These are phyloP conservation scores for Azolla pinnata DNA, from an alignment of 75 land plant species.

Conservation along the genomic window DNA sequence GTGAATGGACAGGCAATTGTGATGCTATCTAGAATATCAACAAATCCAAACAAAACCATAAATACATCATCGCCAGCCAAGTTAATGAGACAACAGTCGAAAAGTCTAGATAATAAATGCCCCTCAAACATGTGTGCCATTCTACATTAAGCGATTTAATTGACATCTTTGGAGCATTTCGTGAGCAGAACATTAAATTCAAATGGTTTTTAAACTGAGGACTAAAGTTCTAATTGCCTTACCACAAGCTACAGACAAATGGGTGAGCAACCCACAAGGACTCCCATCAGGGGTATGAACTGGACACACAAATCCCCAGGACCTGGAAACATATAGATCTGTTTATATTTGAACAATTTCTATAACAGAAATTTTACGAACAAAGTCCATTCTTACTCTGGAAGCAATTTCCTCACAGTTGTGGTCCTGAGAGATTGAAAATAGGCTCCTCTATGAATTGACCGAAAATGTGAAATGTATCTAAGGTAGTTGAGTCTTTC, in stretches of 20 bases:
- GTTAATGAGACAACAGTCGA: too few species aligned
- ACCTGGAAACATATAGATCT: conserved; percentile 30
- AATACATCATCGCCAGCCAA: too few species aligned
- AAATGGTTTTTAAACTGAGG: too few species aligned
- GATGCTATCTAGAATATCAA: too few species aligned
- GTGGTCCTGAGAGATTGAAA: conserved; percentile 89
- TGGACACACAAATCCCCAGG: conserved; percentile 99
- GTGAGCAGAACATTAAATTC: too few species aligned
- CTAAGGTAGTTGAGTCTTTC: conserved; percentile 90
- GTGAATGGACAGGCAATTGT: too few species aligned
- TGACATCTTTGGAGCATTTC: too few species aligned
- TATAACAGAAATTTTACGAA: not conserved
- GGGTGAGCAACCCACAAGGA: conserved; percentile 92
- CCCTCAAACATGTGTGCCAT: too few species aligned
- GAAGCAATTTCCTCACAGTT: conserved; percentile 84
- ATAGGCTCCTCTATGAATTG: conserved; percentile 90
- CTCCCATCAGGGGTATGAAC: conserved; percentile 98
- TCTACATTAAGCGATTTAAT: too few species aligned
- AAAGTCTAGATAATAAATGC: too few species aligned
- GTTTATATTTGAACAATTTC: not conserved
- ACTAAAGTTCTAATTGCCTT: conserved; percentile 22
- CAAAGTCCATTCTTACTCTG: conserved; percentile 55
- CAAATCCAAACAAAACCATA: too few species aligned
- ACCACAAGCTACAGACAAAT: conserved; percentile 72
- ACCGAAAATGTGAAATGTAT: conserved; percentile 80